phyloP scores from a whole-genome alignment of 2,329 filamentous ascomycete species.

The Paecilomyces fulvus region DNA sequence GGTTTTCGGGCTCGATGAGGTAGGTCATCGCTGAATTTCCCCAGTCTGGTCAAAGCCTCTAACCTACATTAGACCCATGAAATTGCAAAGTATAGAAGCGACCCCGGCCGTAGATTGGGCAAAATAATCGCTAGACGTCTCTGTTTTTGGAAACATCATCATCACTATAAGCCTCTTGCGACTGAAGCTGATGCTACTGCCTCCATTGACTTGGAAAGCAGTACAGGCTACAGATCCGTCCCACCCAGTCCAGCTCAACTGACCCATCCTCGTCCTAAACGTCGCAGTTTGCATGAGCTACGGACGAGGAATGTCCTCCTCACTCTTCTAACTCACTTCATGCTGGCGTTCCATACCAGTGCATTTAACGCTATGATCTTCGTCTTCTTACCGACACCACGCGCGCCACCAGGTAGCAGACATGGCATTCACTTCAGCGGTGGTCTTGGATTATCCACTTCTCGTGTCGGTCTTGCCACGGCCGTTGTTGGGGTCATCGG shows the following conservation, averaged over 20 bases:
- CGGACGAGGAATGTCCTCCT: constrained; percentile 48
- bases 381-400: constrained; percentile 66
- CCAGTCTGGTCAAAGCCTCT: background rate
- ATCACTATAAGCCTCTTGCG: constrained; percentile 28
- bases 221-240: constrained; percentile 9
- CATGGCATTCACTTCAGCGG: constrained; percentile 53
- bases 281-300: constrained; percentile 41
- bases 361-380: constrained; percentile 71
- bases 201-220: constrained; percentile 24
- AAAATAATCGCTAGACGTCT: constrained; percentile 23
- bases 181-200: constrained; percentile 17
- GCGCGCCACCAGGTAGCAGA: constrained; percentile 39
- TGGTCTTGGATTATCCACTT: constrained; percentile 64
- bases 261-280: constrained; percentile 28
- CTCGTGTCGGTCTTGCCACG: constrained; percentile 67
- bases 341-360: constrained; percentile 65
- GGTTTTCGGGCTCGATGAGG: constrained; percentile 60
- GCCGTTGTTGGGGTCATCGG: constrained; percentile 68
- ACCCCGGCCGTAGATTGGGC: constrained; percentile 34
- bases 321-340: constrained; percentile 54
- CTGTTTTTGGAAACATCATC: constrained; percentile 13
- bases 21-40: constrained; percentile 15
- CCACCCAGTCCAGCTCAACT: constrained; percentile 18
- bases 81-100: constrained; percentile 27
- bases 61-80: constrained; percentile 24